These are phyloP conservation scores for Trichoderma sp. DNA, from an alignment of 2,329 filamentous ascomycete genomes.

Conservation along the genomic window DNA sequence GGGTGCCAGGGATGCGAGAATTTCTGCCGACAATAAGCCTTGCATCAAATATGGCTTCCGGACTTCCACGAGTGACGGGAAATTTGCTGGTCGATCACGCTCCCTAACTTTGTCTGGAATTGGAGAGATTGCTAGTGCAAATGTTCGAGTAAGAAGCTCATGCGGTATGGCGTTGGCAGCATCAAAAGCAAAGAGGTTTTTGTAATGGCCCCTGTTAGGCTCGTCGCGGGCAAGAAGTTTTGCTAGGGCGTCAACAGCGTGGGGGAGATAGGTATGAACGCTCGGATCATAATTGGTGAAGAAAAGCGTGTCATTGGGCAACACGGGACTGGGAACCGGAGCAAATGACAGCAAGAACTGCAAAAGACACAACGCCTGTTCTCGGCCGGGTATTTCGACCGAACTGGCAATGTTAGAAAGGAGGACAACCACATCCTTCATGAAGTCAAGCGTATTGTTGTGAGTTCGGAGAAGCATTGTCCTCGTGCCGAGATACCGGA, in stretches of 20 bases:
- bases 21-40: conserved; percentile 84
- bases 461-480: conserved; percentile 81
- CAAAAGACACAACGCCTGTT: conserved; percentile 81
- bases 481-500: conserved; percentile 83
- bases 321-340: conserved; percentile 67
- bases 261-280: conserved; percentile 81
- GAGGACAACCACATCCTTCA: conserved; percentile 90
- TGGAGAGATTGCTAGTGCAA: conserved; percentile 80
- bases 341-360: conserved; percentile 91
- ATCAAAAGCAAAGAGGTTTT: conserved; percentile 74
- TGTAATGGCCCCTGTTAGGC: conserved; percentile 83
- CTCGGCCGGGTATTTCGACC: conserved; percentile 77
- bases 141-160: conserved; percentile 81
- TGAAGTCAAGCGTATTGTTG: conserved; percentile 86
- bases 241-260: conserved; percentile 84
- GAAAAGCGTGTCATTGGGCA: conserved; percentile 57
- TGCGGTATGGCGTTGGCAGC: conserved; percentile 60
- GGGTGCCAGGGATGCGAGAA: conserved; percentile 72
- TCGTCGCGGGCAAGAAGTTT: conserved; percentile 92
- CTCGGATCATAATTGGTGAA: conserved; percentile 79
- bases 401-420: conserved; percentile 83
- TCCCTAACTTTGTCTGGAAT: conserved; percentile 64
- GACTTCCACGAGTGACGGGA: conserved; percentile 69
- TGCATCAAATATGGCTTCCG: conserved; percentile 91
- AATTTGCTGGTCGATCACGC: conserved; percentile 54